These are phyloP conservation scores for Fomitopsis pinicola DNA, from an alignment of 1,284 basidiomycete species.

Conservation along the genomic window DNA sequence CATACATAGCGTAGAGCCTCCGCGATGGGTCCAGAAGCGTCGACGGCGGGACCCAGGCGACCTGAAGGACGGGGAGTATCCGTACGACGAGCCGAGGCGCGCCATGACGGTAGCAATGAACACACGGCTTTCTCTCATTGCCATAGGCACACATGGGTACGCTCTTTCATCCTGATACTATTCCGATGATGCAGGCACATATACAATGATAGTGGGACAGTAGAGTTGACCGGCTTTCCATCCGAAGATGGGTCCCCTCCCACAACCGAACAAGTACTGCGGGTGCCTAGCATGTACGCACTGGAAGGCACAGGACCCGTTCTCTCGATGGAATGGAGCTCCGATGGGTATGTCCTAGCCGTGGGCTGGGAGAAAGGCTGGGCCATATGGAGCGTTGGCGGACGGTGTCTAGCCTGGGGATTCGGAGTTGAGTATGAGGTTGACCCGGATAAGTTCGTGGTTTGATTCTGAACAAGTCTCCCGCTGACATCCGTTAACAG, in stretches of 20 bases:
- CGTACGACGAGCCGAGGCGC: conserved; percentile 62
- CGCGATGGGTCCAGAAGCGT: conserved; percentile 73
- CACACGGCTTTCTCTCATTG: conserved; percentile 79
- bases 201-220: conserved; percentile 42
- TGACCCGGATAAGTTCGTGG: conserved; percentile 47
- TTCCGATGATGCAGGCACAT: background rate
- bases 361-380: conserved; percentile 90
- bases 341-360: conserved; percentile 96
- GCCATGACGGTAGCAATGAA: conserved; percentile 74
- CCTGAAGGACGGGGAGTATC: conserved; percentile 25
- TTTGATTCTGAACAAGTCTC: background rate
- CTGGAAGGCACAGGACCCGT: conserved; percentile 67
- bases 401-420: conserved; percentile 76
- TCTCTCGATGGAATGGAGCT: conserved; percentile 81
- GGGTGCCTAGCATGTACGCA: conserved; percentile 54
- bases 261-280: conserved; percentile 45
- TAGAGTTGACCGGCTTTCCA: conserved; percentile 65
- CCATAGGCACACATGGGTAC: conserved; percentile 75
- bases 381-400: conserved; percentile 90
- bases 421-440: conserved; percentile 68
- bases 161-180: conserved; percentile 14
- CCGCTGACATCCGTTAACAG: conserved; percentile 28
- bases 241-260: conserved; percentile 49
- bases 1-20: conserved; percentile 62
- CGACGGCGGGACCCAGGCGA: conserved; percentile 47